These are phyloP conservation scores for Populus simonii DNA, from an alignment of 345 rosid species.

Conservation along the genomic window DNA sequence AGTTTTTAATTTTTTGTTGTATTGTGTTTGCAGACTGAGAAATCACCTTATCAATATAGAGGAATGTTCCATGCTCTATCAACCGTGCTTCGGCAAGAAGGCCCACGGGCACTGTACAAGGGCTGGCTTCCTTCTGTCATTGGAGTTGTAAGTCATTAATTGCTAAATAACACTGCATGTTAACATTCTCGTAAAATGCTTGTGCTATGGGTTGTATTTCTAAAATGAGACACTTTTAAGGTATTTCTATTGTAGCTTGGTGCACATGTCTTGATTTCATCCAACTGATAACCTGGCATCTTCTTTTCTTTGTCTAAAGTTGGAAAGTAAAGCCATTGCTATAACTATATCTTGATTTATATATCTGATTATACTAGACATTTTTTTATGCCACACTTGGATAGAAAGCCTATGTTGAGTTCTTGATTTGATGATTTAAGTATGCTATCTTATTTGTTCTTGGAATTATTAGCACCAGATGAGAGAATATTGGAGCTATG, in stretches of 20 bases:
- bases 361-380: not conserved
- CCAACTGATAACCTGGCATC: not conserved
- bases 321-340: not conserved
- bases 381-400: not conserved
- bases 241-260: not conserved
- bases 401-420: not conserved
- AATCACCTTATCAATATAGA: constrained; percentile 69
- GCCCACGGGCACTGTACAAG: constrained; percentile 84
- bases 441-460: not conserved
- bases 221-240: not conserved
- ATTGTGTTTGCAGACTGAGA: constrained; percentile 60
- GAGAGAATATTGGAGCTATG: not conserved
- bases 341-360: not conserved
- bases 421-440: not conserved
- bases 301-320: not conserved
- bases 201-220: not conserved
- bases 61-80: constrained; percentile 76
- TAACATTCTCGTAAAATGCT: not conserved
- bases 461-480: not conserved
- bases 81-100: constrained; percentile 72
- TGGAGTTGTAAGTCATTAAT: constrained; percentile 78
- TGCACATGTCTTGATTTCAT: not conserved
- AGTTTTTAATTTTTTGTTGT: not conserved
- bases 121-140: constrained; percentile 99
- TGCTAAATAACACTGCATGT: not conserved